Evolutionary conservation across 176 grass and related monocot genomes (phyloP).

Genomic region (Eremochloa ophiuroides): DNA sequence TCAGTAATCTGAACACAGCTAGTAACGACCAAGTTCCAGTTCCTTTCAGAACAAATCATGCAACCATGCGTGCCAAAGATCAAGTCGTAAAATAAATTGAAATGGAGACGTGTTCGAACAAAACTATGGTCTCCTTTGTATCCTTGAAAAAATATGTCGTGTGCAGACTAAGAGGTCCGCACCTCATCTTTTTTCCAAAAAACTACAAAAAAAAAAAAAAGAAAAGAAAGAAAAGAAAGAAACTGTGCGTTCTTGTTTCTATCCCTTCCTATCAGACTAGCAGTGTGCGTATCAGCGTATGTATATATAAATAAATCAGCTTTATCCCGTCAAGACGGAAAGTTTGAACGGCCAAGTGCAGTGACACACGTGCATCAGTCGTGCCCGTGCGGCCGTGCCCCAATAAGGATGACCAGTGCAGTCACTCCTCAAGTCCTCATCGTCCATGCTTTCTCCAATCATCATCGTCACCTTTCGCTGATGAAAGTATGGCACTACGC

Average conservation of each 20-base stretch:
- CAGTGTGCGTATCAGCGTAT: neutral
- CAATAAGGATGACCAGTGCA: neutral
- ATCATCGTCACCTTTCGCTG: neutral
- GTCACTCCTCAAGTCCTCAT: neutral
- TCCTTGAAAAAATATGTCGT: neutral
- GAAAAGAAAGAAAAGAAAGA: too few relatives aligned
- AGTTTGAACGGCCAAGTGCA: neutral
- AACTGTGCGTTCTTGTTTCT: neutral
- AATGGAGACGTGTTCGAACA: neutral
- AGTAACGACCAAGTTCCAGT: neutral
- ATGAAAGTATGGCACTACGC: neutral
- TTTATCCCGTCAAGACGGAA: neutral
- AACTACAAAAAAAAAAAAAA: neutral
- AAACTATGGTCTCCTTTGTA: neutral
- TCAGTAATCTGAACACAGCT: neutral
- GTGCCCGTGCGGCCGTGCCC: too few relatives aligned
- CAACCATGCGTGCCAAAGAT: too few relatives aligned
- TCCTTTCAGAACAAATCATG: too few relatives aligned
- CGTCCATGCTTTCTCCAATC: slow-evolving; percentile 1
- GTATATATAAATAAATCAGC: neutral
- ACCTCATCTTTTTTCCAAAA: neutral
- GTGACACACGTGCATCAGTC: too few relatives aligned
- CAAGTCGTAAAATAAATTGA: neutral
- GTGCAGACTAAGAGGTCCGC: neutral
- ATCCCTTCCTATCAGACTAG: neutral